Base-by-base conservation (phyloP, 2,329 filamentous ascomycete species). In the Cercospora janseana region DNA sequence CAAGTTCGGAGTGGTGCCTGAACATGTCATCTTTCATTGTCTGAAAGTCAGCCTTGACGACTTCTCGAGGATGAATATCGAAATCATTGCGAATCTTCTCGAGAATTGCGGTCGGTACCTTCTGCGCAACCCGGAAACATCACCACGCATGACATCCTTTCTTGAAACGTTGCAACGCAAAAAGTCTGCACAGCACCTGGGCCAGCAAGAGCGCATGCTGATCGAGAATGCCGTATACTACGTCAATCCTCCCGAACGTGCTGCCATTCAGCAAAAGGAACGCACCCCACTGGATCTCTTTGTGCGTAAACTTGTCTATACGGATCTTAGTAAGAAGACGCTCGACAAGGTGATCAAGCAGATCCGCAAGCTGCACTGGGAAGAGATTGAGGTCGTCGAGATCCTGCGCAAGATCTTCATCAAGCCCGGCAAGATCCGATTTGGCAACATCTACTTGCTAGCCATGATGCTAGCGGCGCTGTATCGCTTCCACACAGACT, bases 191-290 rank as follows among this genome's bases (percentile, higher is more conserved):
- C 90, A 96, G 66, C 91, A 97, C 66, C 85, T 98, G 51, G 92
- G 91, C 10, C 89, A 95, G 63, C 89, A 95, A 61, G 93, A 98
- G 70, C 86, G 91, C 29, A 97, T 98, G 91, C 81, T 97, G 23
- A 93, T 98, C 51, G 93, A 98, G 69, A 98, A 98, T 66, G 93
- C 93, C 3, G 83, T 96, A 51, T 98, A 98, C 71, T 97, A 96
- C 61, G 93, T 98, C 49, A 93, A 97, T 63, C 93, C 93, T 10
- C 94, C 93, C 0, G 86, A 95, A 66, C 83, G 93, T 54, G 87
- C 91, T 24, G 91, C 93, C 0, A 96, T 98, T 47, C 86, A 94
- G 69, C 92, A 97, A 66, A 98, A 97, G 69, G 93, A 98, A 70
- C 82, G 93, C 38, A 95, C 90, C 0, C 91, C 93, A 0, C 87